A percentile compares a stretch with the other conserved stretches of the same genome.
These are phyloP conservation scores for Aspergillus terreus DNA, from an alignment of 2,329 filamentous ascomycete species.

Conservation along the genomic window DNA sequence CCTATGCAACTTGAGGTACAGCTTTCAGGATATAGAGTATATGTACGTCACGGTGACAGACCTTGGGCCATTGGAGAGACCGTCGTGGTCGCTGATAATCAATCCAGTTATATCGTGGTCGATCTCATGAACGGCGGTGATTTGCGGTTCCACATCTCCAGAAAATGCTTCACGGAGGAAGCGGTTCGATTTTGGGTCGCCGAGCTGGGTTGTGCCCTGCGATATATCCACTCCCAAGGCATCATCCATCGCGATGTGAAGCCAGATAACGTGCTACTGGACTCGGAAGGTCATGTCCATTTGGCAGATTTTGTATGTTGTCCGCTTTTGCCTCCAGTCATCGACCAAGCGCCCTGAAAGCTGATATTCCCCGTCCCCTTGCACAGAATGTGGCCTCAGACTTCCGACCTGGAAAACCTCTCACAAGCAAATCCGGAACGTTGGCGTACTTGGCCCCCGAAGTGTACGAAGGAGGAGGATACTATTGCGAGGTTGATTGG, in stretches of 20 bases:
- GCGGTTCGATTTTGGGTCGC: slow-evolving; percentile 96
- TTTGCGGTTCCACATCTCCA: slow-evolving; percentile 92
- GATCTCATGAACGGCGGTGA: slow-evolving; percentile 98
- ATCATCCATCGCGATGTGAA: slow-evolving; percentile 92
- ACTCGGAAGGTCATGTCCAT: slow-evolving; percentile 90
- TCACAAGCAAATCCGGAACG: slow-evolving; percentile 96
- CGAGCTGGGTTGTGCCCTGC: slow-evolving; percentile 84
- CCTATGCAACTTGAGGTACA: slow-evolving; percentile 96
- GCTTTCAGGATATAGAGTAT: slow-evolving; percentile 98
- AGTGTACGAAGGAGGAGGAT: slow-evolving; percentile 87
- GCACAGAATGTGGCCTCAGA: slow-evolving; percentile 91
- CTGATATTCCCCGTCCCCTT: slow-evolving; percentile 8
- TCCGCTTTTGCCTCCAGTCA: not conserved
- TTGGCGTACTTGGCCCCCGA: slow-evolving; percentile 94
- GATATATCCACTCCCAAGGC: slow-evolving; percentile 79
- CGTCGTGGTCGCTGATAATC: not conserved
- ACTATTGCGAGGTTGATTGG: slow-evolving; percentile 90
- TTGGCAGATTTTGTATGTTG: slow-evolving; percentile 87
- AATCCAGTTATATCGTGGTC: slow-evolving; percentile 75
- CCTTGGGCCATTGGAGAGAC: not conserved
- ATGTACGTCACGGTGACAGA: slow-evolving; percentile 58
- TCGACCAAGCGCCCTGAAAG: not conserved
- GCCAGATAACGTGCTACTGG: slow-evolving; percentile 84
- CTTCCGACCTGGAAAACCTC: slow-evolving; percentile 71
- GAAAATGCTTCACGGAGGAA: slow-evolving; percentile 97